Base-by-base conservation (phyloP, 2,329 filamentous ascomycete species). In the Colletotrichum tofieldiae region DNA sequence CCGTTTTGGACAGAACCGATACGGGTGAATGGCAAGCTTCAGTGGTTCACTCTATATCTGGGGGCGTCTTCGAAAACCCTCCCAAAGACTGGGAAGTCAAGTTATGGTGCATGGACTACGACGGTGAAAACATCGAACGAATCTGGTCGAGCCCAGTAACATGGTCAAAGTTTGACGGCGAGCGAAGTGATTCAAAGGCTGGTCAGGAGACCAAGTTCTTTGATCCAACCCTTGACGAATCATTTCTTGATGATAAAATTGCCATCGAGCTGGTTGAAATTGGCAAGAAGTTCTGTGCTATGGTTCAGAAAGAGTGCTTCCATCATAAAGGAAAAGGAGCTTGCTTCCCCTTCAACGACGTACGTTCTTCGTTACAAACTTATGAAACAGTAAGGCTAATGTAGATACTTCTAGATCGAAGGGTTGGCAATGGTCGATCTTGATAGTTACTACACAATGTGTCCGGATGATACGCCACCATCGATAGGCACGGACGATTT, bases 321-420 rank as follows among this genome's bases (percentile, higher is more conserved):
- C 67, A 59, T n/a, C 60, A 69, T 18, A 51, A 29, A 37, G 67
- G 60, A 2, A 59, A 68, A 32, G 63, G 66, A 1, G 58, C 51
- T 18, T 11, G 41, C 0, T 73, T 76, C n/a, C 76, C 73, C 1
- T 59, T 75, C 47, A 75, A 54, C 69, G 67, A 47, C 32, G 73
- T 32, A 16, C 67, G 26, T 61, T 61, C 7, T 16, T 67, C 7
- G 43, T 1, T 7, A 37, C 47, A 37, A 11, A 32, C 77, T 6
- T 5, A 20, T 3, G n/a, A 35, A 8, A 35, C 41, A 3, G 9
- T 66, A 47, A 47, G 61, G 65, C 29, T 54, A 26, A 54, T 12
- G 8, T 20, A 54, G 18, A 20, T 12, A 51, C 58, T 69, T 32
- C 16, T 20, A 66, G 65, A 45, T 69, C 2, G 43, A 65, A 9